Evolutionary conservation across 1,284 basidiomycete species (phyloP).

Genomic region (Marasmius sp.): DNA sequence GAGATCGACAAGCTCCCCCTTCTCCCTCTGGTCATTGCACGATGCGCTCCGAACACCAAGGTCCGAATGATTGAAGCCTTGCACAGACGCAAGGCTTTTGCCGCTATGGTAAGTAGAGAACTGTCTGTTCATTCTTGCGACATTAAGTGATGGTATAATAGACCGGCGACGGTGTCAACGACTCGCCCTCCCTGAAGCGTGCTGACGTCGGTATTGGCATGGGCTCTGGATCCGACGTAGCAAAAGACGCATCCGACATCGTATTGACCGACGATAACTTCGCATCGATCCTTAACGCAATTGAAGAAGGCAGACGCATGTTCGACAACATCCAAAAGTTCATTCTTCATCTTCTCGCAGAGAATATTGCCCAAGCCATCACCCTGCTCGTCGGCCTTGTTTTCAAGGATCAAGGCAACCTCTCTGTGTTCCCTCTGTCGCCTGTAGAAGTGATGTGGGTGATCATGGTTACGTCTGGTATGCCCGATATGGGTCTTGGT

Average conservation of each 20-base stretch:
- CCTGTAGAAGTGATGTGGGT: conserved; percentile 69
- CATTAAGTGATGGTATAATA: background rate
- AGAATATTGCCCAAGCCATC: conserved; percentile 60
- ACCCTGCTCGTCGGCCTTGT: conserved; percentile 64
- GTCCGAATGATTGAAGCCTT: conserved; percentile 51
- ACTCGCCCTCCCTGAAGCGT: conserved; percentile 53
- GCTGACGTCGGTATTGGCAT: conserved; percentile 65
- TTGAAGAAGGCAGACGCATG: conserved; percentile 51
- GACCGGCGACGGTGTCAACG: conserved; percentile 65
- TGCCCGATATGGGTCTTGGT: conserved; percentile 59
- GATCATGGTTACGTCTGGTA: conserved; percentile 43
- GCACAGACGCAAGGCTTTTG: conserved; percentile 37
- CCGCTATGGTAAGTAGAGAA: conserved; percentile 39
- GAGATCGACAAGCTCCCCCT: conserved; percentile 50
- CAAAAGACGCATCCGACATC: conserved; percentile 47
- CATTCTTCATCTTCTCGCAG: conserved; percentile 47
- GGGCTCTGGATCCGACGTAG: conserved; percentile 58
- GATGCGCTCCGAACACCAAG: conserved; percentile 48
- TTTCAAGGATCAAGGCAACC: conserved; percentile 53
- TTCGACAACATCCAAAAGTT: conserved; percentile 44
- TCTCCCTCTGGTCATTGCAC: conserved; percentile 40
- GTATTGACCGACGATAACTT: conserved; percentile 64
- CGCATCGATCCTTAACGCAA: conserved; percentile 59
- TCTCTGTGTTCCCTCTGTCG: conserved; percentile 68
- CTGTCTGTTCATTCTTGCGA: background rate